phyloP scores from a whole-genome alignment of 106 monocot species.

The Dioscorea alata region DNA sequence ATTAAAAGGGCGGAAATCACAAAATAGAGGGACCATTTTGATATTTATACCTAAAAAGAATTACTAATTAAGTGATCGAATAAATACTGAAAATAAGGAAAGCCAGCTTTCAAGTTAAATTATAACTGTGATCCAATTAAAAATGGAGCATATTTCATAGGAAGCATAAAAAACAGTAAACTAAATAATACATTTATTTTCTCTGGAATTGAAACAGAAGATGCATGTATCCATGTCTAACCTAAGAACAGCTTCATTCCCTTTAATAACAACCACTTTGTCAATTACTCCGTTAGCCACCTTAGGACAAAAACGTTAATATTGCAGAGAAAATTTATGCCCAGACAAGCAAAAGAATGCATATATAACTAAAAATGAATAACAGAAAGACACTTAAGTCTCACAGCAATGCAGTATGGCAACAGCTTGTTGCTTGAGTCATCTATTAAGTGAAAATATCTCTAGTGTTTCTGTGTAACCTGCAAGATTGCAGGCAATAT shows the following conservation, averaged over 20 bases:
- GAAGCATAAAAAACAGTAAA: not conserved
- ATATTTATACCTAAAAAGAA: too few relatives aligned
- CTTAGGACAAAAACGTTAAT: constrained; percentile 21
- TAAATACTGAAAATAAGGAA: too few relatives aligned
- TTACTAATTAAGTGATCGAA: not conserved
- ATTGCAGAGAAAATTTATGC: not conserved
- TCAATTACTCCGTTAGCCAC: constrained; percentile 83
- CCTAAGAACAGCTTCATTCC: constrained; percentile 98
- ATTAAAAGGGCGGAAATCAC: too few relatives aligned
- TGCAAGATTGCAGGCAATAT: constrained; percentile 18
- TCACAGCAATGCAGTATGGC: constrained; percentile 85
- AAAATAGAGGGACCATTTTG: too few relatives aligned
- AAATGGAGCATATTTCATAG: too few relatives aligned
- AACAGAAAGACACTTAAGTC: constrained; percentile 1
- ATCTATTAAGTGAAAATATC: constrained; percentile 68
- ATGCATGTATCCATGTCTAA: constrained; percentile 5
- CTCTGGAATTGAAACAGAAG: not conserved
- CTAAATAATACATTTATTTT: not conserved
- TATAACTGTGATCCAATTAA: too few relatives aligned
- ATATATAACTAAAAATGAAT: not conserved
- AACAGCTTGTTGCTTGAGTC: constrained; percentile 50
- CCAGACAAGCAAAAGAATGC: constrained; percentile 1
- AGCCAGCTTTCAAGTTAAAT: too few relatives aligned
- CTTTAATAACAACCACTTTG: constrained; percentile 65
- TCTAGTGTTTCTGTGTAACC: constrained; percentile 99